phyloP scores from a whole-genome alignment of 257 asterid species.

The Datura wrightii region DNA sequence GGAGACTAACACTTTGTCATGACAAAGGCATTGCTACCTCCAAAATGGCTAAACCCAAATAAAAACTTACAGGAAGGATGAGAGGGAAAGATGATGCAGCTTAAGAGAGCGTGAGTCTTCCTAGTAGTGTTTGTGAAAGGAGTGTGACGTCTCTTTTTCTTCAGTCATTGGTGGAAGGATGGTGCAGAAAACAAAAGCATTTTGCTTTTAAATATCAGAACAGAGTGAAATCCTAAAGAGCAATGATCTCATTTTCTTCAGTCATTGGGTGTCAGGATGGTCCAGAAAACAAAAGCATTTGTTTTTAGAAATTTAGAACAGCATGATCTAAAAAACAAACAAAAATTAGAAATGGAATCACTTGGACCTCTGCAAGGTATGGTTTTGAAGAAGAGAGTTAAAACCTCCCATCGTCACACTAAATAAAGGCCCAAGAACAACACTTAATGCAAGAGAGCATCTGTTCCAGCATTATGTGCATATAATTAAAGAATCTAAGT shows the following conservation, averaged over 20 bases:
- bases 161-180: not conserved
- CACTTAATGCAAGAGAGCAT: not conserved
- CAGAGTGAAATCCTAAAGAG: not conserved
- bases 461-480: not conserved
- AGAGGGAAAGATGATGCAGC: conserved; percentile 6
- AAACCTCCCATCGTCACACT: not conserved
- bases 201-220: not conserved
- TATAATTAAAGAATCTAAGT: not conserved
- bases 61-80: not conserved
- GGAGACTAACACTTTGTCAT: not conserved
- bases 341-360: not conserved
- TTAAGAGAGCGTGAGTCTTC: conserved; percentile 2
- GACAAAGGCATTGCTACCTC: conserved; percentile 3
- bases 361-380: conserved; percentile 10
- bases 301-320: conserved; percentile 1
- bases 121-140: not conserved
- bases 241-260: conserved; percentile 7
- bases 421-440: conserved; percentile 1
- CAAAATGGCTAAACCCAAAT: not conserved
- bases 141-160: not conserved
- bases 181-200: conserved; percentile 18
- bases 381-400: not conserved
- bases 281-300: conserved; percentile 8
- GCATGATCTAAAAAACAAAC: not conserved
- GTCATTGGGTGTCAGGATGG: not conserved